Conservation (phyloP, 2,329 filamentous ascomycete genomes). For the Ceratocystis eucalypticola region DNA sequence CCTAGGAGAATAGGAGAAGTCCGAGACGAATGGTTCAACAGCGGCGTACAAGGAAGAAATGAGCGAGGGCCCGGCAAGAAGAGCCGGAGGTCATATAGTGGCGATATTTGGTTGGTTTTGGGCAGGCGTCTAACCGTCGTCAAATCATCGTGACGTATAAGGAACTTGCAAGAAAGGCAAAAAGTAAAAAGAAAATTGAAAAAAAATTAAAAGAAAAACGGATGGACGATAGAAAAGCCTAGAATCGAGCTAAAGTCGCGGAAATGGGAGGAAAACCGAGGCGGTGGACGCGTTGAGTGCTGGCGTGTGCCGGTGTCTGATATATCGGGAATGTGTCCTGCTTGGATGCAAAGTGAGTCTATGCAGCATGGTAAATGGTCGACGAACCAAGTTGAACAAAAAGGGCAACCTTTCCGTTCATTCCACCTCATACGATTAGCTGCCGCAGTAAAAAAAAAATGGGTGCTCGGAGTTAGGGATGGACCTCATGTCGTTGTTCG, state of each 20-base stretch:
- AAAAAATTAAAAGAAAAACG: not conserved
- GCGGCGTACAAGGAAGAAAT: no score
- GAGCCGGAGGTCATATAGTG: no score
- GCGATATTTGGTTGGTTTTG: no score
- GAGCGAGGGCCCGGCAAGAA: no score
- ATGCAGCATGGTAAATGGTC: conserved; percentile 5
- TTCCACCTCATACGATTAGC: not conserved
- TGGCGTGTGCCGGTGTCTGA: not conserved
- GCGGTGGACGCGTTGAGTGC: not conserved
- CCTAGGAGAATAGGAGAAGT: no score
- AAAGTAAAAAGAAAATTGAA: not conserved
- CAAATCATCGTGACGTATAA: not conserved
- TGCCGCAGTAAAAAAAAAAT: not conserved
- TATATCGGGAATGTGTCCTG: conserved; percentile 6
- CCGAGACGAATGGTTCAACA: no score
- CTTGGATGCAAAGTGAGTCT: conserved; percentile 11
- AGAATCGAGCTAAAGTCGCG: conserved; percentile 1
- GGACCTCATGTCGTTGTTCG: not conserved
- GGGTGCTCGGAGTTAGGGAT: no score
- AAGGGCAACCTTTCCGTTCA: not conserved
- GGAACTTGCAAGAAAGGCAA: not conserved
- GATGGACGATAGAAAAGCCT: not conserved
- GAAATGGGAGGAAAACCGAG: not conserved
- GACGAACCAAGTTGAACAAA: conserved; percentile 7
- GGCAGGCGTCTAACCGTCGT: no score